Conservation (phyloP, 441 rosid species). For the Melianthus villosus region DNA sequence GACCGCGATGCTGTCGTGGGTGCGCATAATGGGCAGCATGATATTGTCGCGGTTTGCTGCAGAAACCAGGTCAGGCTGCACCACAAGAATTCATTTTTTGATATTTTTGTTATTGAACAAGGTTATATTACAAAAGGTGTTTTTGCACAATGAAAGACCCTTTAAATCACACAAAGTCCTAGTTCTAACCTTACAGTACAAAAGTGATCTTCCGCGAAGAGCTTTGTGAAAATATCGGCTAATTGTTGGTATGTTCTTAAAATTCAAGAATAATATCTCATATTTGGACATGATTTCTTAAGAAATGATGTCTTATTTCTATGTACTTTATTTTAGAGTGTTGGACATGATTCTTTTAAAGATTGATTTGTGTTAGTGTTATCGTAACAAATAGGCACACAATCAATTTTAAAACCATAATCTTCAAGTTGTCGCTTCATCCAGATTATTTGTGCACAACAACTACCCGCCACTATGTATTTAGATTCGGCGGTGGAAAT, state of each 20-base stretch:
- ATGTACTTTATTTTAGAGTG: background rate
- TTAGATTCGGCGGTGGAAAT: background rate
- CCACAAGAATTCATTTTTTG: too few species aligned
- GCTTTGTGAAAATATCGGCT: conserved; percentile 1
- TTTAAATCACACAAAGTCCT: too few species aligned
- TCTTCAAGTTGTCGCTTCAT: background rate
- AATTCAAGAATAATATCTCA: background rate
- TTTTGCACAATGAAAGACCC: too few species aligned
- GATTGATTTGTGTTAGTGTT: conserved; percentile 3
- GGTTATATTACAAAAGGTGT: too few species aligned
- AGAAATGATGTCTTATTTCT: background rate
- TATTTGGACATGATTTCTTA: background rate
- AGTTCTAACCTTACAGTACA: background rate
- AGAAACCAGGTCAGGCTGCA: too few species aligned
- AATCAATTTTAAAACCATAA: background rate
- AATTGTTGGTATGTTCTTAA: background rate
- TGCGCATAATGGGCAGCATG: too few species aligned
- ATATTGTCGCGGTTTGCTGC: too few species aligned
- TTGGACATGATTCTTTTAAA: background rate
- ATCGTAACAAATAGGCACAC: background rate
- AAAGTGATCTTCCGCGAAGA: background rate
- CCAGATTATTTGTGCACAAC: background rate
- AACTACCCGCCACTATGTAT: conserved; percentile 1
- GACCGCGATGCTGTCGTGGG: too few species aligned
- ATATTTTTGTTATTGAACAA: too few species aligned